Evolutionary conservation across 306 rosid genomes (phyloP).

Genomic region (Macrotyloma uniflorum): DNA sequence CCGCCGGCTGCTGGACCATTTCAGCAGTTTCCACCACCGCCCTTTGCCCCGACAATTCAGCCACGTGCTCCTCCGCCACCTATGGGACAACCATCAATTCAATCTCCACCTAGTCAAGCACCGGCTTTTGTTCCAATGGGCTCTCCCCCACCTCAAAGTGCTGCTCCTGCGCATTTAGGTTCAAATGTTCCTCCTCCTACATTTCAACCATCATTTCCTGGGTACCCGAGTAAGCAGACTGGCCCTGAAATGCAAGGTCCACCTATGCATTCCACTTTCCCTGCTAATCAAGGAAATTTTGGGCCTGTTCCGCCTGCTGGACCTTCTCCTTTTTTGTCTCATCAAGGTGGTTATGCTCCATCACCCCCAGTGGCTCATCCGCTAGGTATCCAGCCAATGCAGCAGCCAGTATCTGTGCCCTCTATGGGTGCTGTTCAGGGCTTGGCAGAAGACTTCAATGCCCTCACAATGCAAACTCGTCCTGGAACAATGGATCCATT

Average conservation of each 20-base stretch:
- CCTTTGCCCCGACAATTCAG: slow-evolving; percentile 52
- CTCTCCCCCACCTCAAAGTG: slow-evolving; percentile 57
- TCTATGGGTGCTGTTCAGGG: slow-evolving; percentile 74
- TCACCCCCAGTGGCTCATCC: slow-evolving; percentile 63
- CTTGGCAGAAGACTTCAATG: slow-evolving; percentile 83
- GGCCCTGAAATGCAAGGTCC: slow-evolving; percentile 61
- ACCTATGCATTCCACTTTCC: slow-evolving; percentile 59
- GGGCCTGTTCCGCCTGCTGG: slow-evolving; percentile 51
- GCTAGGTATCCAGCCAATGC: slow-evolving; percentile 65
- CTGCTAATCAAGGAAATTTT: slow-evolving; percentile 60
- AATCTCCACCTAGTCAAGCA: slow-evolving; percentile 52
- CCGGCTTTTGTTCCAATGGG: slow-evolving; percentile 69
- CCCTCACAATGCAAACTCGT: slow-evolving; percentile 79
- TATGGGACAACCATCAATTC: slow-evolving; percentile 59
- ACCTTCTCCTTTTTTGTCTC: slow-evolving; percentile 57
- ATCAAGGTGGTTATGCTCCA: slow-evolving; percentile 71
- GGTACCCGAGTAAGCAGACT: slow-evolving; percentile 63
- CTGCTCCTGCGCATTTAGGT: slow-evolving; percentile 48
- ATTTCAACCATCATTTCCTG: slow-evolving; percentile 72
- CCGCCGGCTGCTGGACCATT: slow-evolving; percentile 56
- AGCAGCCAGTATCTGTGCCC: slow-evolving; percentile 62
- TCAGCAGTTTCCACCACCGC: slow-evolving; percentile 68
- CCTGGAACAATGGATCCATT: slow-evolving; percentile 88
- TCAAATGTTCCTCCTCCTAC: slow-evolving; percentile 52
- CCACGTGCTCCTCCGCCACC: slow-evolving; percentile 46